Percentiles rank a stretch among this genome's conserved stretches.
Conservation (phyloP, 1,284 basidiomycete species). For the Kalmanozyma brasiliensis region DNA sequence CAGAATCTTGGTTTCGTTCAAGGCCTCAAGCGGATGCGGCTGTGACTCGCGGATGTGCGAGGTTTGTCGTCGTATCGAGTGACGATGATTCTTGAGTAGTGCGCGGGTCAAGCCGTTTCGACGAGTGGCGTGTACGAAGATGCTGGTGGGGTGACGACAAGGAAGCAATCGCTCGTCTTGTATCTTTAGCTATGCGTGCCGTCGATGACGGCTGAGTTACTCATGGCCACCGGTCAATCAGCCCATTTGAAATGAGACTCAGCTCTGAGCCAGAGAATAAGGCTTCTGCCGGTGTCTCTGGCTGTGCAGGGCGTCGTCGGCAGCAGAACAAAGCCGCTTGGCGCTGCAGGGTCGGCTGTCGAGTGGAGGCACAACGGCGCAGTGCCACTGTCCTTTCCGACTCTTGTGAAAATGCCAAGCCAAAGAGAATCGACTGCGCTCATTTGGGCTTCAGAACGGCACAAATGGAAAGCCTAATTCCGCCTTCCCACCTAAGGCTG, state of each 20-base stretch:
- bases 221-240: background rate
- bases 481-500: background rate
- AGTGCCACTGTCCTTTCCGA: background rate
- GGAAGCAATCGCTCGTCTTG: background rate
- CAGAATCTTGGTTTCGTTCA: no score
- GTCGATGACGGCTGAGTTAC: background rate
- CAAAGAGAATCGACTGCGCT: background rate
- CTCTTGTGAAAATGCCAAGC: slow-evolving; percentile 4
- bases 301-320: slow-evolving; percentile 2
- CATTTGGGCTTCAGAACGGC: no score
- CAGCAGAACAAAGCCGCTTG: slow-evolving; percentile 7
- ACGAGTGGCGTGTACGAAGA: no score
- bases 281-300: background rate
- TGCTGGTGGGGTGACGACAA: no score
- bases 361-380: slow-evolving; percentile 8
- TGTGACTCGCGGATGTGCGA: background rate
- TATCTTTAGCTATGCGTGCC: background rate
- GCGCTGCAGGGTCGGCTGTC: slow-evolving; percentile 37
- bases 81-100: background rate
- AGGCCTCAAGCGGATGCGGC: background rate
- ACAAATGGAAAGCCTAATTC: background rate
- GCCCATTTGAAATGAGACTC: background rate
- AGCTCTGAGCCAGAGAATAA: background rate
- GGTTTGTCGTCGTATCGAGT: background rate
- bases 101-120: no score